Evolutionary conservation across 441 rosid genomes (phyloP), one percentile per base, ranked within the genome.

Genomic region (Melianthus villosus): DNA sequence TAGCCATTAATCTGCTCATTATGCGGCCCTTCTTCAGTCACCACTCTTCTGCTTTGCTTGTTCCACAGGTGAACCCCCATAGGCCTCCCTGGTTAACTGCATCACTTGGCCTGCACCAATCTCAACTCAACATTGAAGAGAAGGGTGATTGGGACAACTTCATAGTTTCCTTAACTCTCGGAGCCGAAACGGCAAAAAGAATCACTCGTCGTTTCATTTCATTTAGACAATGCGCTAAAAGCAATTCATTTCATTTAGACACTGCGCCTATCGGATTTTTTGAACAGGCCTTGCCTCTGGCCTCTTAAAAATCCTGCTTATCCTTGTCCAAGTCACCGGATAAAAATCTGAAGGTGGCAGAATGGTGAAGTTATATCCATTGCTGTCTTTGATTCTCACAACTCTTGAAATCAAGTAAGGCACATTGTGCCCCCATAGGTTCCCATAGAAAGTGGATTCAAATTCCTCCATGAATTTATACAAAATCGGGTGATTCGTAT

Each of bases 351-450:
- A 31, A 0, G 82, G 82, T 1, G 71, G 62, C 59, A 77, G 32
- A 0, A 77, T 48, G 4, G 60, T 62, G 42, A 71, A 64, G 33
- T 34, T 66, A 22, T 36, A 44, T 15, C 64, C 71, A 22, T 42
- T 35, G 3, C 46, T 53, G 16, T 42, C 65, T 31, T 59, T 48
- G 4, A 47, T 46, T 53, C 64, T 62, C 4, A 54, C 66, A 3
- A 73, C 82, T 35, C 86, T 55, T 2, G 71, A 68, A 12, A 73
- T 75, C 62, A 77, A 38, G 41, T 77, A 77, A 0, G 86, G 86
- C 0, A 81, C 86, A 38, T 77, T 73, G 29, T 77, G 64, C n/a
- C 86, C 86, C 86, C 86, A 77, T 48, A 42, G 71, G 35, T 56
- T 68, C 2, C 86, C 82, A 32, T 77, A 67, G 25, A 71, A 77